phyloP scores from a whole-genome alignment of 169 alveolate species.

The Plasmodium billcollinsi region DNA sequence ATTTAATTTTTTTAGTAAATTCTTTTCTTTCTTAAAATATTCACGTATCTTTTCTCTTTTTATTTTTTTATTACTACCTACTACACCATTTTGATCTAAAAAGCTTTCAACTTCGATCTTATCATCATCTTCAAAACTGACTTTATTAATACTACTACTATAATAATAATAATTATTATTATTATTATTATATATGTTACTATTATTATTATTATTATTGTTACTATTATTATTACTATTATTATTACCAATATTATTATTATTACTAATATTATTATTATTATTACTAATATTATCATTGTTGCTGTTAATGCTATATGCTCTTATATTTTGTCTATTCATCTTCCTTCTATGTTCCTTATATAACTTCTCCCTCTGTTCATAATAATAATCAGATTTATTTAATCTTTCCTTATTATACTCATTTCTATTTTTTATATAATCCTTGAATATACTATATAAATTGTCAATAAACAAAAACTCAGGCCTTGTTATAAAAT shows the following conservation, averaged over 20 bases:
- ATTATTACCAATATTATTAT: not conserved
- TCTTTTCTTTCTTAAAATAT: constrained; percentile 53
- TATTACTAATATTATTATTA: not conserved
- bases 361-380: not conserved
- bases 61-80: not conserved
- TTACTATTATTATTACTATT: not conserved
- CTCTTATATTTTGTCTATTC: not conserved
- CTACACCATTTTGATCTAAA: not conserved
- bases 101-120: constrained; percentile 1
- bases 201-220: too few relatives aligned
- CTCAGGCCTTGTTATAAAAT: constrained; percentile 48
- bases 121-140: constrained; percentile 1
- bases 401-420: not conserved
- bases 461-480: constrained; percentile 58
- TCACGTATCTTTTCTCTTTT: constrained; percentile 32
- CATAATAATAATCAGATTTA: not conserved
- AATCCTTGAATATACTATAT: constrained; percentile 32
- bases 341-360: not conserved
- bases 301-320: not conserved
- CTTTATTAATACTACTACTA: not conserved
- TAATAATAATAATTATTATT: not conserved
- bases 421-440: constrained; percentile 31
- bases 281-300: not conserved
- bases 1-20: constrained; percentile 47
- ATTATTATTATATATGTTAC: too few relatives aligned